Conservation (phyloP, 176 grass and related monocot species). For the Cymbopogon citratus region DNA sequence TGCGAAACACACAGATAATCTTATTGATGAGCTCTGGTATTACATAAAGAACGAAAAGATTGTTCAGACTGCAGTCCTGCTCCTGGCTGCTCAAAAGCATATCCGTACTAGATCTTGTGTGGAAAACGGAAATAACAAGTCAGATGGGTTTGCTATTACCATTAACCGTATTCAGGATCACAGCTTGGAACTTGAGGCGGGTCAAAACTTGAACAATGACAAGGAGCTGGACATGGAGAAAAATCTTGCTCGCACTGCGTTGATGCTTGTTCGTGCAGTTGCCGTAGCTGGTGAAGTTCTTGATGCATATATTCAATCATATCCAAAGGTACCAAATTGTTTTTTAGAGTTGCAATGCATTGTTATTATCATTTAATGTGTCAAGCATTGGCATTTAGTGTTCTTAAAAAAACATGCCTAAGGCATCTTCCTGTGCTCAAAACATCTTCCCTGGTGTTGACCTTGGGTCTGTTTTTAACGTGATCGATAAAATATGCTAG, state of each 20-base stretch:
- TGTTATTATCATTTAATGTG: too few species aligned
- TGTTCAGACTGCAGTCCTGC: slow-evolving; percentile 7
- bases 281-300: slow-evolving; percentile 16
- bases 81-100: slow-evolving; percentile 8
- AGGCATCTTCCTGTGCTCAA: too few species aligned
- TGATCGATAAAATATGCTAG: too few species aligned
- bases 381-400: too few species aligned
- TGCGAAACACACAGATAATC: slow-evolving; percentile 5
- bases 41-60: neutral
- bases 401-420: too few species aligned
- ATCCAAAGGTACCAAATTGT: slow-evolving; percentile 1
- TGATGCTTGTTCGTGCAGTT: neutral
- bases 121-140: neutral
- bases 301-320: slow-evolving; percentile 4
- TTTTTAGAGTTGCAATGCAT: too few species aligned
- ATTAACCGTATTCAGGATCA: neutral
- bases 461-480: too few species aligned
- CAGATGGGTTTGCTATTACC: neutral
- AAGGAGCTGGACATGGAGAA: neutral
- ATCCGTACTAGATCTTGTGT: neutral
- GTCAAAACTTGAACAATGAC: neutral
- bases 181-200: neutral
- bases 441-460: too few species aligned
- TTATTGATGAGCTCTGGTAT: slow-evolving; percentile 14
- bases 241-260: neutral